phyloP scores from a whole-genome alignment of 2,329 filamentous ascomycete genomes.

The Arthroderma uncinatum region DNA sequence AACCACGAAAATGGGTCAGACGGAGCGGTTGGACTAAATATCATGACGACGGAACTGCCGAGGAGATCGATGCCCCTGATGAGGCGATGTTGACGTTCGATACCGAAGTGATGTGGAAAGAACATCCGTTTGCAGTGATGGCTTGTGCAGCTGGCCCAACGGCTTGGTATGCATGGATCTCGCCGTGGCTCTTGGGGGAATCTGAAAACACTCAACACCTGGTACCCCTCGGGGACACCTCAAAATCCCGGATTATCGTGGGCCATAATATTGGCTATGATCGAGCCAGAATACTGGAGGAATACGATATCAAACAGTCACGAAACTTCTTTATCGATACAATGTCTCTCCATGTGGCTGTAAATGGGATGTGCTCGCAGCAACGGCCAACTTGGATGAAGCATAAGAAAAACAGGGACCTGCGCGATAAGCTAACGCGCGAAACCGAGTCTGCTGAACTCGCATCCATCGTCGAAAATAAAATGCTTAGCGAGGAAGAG shows the following conservation, averaged over 20 bases:
- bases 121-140: constrained; percentile 89
- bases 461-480: constrained; percentile 56
- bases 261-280: constrained; percentile 97
- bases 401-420: constrained; percentile 78
- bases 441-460: constrained; percentile 62
- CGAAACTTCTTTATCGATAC: constrained; percentile 86
- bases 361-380: constrained; percentile 97
- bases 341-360: constrained; percentile 95
- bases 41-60: constrained; percentile 57
- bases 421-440: constrained; percentile 65
- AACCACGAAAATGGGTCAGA: constrained; percentile 61
- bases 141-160: constrained; percentile 82
- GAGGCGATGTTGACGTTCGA: constrained; percentile 83
- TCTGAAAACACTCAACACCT: constrained; percentile 66
- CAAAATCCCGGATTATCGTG: constrained; percentile 63
- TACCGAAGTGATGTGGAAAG: constrained; percentile 93
- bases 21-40: constrained; percentile 95
- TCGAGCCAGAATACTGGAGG: constrained; percentile 73
- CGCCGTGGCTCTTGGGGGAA: constrained; percentile 84
- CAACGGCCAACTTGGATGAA: constrained; percentile 97
- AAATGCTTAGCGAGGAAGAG: constrained; percentile 63
- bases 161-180: constrained; percentile 95
- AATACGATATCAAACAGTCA: constrained; percentile 75
- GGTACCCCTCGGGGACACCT: constrained; percentile 72
- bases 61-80: constrained; percentile 63